Evolutionary conservation across 1,139 yeast species (phyloP), one percentile per base, ranked within the genome.

Genomic region (Keqinozyma sinolaborantium): DNA sequence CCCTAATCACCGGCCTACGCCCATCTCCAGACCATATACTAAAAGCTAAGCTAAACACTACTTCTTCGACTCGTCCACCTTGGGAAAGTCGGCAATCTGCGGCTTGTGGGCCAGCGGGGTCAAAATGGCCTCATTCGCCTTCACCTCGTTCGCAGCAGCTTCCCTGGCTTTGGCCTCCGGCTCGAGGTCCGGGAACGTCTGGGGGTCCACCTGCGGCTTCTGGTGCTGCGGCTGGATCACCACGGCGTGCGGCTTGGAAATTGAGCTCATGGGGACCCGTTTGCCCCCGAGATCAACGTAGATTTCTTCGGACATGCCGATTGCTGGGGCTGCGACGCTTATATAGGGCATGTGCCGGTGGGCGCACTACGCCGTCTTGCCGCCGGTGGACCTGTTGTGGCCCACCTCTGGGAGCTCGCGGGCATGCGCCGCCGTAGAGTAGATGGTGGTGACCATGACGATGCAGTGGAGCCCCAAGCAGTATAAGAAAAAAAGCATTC

Each of bases 401-500:
- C 74, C 74, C 8, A 70, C 70, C 41, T 75, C 82, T 0, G 81
- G 76, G 14, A 66, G 58, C 47, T 72, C 56, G 28, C 57, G 42
- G 18, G 77, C 70, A 42, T 66, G 65, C 32, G 72, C 41, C 39
- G 69, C 70, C 60, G 79, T 72, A 18, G 78, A 68, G 45, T 77
- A 76, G 35, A 82, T 61, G 28, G 82, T 73, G 50, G 83, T 71
- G 39, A 78, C 48, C 78, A 85, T 74, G 16, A 87, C 85, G 25
- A 87, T 56, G 11, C 80, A 63, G 56, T 92, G 97, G 37, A 92
- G 62, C 4, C 83, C 83, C 11, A 79, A 48, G 47, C 95, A 83
- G 56, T 92, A 92, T 3, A 70, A 64, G 37, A 85, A 67, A 53
- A 88, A 87, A 23, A 85, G 53, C 70, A 81, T 73, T 46, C 97